phyloP scores from a whole-genome alignment of 768 basidiomycete genomes.

The Rhodotorula paludigena region DNA sequence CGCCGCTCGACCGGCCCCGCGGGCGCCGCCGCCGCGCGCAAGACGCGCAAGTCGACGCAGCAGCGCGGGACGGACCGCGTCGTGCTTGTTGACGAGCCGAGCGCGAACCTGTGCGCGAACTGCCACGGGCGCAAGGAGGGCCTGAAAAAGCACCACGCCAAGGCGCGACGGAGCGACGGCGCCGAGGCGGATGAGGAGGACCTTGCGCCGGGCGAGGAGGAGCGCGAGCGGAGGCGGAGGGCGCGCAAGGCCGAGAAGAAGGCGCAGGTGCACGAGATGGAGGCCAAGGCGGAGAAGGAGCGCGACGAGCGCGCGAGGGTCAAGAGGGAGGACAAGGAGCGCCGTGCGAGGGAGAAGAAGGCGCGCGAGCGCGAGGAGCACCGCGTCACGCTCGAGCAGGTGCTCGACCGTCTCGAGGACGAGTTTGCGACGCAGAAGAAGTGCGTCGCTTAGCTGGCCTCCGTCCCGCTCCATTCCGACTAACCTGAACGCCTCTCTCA shows the following conservation, averaged over 20 bases:
- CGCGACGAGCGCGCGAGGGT: slow-evolving; percentile 5
- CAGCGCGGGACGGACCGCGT: slow-evolving; percentile 6
- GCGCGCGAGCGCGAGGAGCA: slow-evolving; percentile 28
- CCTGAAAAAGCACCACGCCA: not conserved
- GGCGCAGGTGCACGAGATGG: not conserved
- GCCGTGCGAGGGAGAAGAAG: slow-evolving; percentile 11
- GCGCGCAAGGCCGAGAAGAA: not conserved
- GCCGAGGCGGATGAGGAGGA: slow-evolving; percentile 6
- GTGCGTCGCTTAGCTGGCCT: slow-evolving; percentile 53
- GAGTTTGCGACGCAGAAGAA: slow-evolving; percentile 93
- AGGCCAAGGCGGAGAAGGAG: slow-evolving; percentile 24
- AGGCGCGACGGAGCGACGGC: not conserved
- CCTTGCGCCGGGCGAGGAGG: not conserved
- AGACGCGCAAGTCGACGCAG: not conserved
- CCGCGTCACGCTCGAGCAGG: slow-evolving; percentile 50
- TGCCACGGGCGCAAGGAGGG: slow-evolving; percentile 15
- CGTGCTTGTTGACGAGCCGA: slow-evolving; percentile 15
- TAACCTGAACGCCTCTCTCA: slow-evolving; percentile 44
- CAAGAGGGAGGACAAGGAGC: not conserved
- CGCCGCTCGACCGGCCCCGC: not conserved
- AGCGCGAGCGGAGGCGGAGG: slow-evolving; percentile 30
- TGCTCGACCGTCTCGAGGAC: slow-evolving; percentile 82
- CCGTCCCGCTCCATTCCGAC: too few species aligned
- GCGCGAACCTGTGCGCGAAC: slow-evolving; percentile 12
- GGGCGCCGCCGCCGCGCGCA: too few species aligned